phyloP scores from a whole-genome alignment of 352 stramenopile genomes.

The Pythium sp. region DNA sequence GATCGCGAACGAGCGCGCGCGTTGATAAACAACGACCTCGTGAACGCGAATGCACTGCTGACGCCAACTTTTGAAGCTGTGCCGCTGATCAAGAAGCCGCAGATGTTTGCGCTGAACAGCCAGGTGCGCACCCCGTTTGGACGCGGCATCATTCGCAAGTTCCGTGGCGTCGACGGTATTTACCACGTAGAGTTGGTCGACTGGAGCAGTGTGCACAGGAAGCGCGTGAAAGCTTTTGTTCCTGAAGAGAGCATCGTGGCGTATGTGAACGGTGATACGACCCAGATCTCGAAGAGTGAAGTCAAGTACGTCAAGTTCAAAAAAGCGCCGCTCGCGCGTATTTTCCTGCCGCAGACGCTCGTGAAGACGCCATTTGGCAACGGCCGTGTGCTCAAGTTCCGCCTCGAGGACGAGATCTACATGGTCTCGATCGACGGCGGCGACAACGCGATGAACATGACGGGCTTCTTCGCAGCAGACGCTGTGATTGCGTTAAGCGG shows the following conservation, averaged over 20 bases:
- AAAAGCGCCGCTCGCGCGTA: slow-evolving; percentile 32
- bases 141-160: slow-evolving; percentile 65
- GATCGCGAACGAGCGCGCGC: slow-evolving; percentile 56
- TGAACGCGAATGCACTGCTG: slow-evolving; percentile 64
- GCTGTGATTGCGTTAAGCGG: slow-evolving; percentile 43
- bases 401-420: slow-evolving; percentile 70
- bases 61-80: slow-evolving; percentile 25
- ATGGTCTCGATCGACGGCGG: slow-evolving; percentile 46
- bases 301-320: slow-evolving; percentile 61
- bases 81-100: slow-evolving; percentile 50
- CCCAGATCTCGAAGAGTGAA: slow-evolving; percentile 38
- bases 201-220: slow-evolving; percentile 38
- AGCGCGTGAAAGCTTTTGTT: slow-evolving; percentile 53
- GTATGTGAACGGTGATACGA: slow-evolving; percentile 35
- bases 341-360: slow-evolving; percentile 50
- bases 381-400: slow-evolving; percentile 57
- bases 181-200: slow-evolving; percentile 80
- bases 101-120: slow-evolving; percentile 54
- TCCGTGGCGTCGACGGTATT: slow-evolving; percentile 69
- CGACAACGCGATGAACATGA: slow-evolving; percentile 40
- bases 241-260: slow-evolving; percentile 49
- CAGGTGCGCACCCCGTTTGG: slow-evolving; percentile 67
- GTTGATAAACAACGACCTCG: slow-evolving; percentile 66
- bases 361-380: slow-evolving; percentile 82
- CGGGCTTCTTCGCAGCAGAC: slow-evolving; percentile 45